Base-by-base conservation (phyloP, 2,329 filamentous ascomycete species). In the Alternaria triticina region DNA sequence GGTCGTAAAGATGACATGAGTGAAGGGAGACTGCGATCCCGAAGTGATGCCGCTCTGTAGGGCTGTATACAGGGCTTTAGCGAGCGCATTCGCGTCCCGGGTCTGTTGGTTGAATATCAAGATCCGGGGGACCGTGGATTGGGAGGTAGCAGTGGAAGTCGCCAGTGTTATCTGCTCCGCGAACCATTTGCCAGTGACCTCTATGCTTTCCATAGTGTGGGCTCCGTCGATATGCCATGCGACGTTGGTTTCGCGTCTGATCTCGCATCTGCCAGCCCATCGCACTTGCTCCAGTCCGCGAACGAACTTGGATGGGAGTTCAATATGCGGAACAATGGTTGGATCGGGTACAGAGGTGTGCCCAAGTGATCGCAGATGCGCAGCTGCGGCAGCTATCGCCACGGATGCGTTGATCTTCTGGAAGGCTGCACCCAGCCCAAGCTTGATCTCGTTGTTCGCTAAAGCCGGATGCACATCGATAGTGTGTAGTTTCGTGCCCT, bases 31-130 rank as follows among this genome's bases (percentile, higher is more conserved):
- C 1, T 61, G 66, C 5, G 67, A 62, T 8, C 70, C 74, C 10
- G 73, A 68, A 6, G 69, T 70, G 6, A 77, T 65, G 33, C 73
- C 71, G 12, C 49, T 67, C 58, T 78, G 76, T 56, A 92, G 82
- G 3, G 87, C 88, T 10, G 83, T 76, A 59, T 93, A 84, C 2
- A 97, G 82, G 0, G 85, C 85, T 30, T 81, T 81, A 3, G 95
- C 86, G 1, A 96, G 85, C 15, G 86, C 83, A 5, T 83, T 81
- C 6, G 92, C 91, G 74, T 97, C 90, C 30, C 94, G 88, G 10
- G 93, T 93, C 75, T 97, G 93, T 79, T 97, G 95, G 79, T 97
- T 97, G 84, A 98, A 98, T 51, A 98, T 86, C 49, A 98, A 82
- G 61, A 91, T 83, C 0, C 92, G 83, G 6, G 82, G 74, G 10